Evolutionary conservation across 2,329 filamentous ascomycete species (phyloP), one percentile per base, ranked within the genome.

Genomic region (Fusarium armeniacum): DNA sequence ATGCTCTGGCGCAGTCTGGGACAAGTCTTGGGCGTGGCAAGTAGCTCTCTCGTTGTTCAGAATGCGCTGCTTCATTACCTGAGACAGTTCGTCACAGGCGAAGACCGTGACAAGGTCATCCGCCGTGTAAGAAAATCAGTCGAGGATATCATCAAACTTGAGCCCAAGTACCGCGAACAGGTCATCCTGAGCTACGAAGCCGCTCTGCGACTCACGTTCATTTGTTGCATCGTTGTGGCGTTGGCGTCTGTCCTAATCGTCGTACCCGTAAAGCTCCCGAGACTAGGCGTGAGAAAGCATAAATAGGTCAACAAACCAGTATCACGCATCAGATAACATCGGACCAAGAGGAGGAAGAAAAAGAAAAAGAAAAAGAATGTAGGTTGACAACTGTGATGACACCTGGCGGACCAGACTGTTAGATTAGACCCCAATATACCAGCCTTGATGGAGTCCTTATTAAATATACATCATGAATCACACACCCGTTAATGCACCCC

Each of bases 1-100:
- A 86, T 91, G 20, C 81, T 94, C 20, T 93, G 90, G 88, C 86
- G 92, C 57, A 89, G 87, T 61, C 79, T 94, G 7, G 92, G 92
- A 9, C 86, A 85, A 58, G 91, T 94, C 1, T 84, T 94, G 74
- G 92, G 92, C n/a, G 87, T 94, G 45, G 89, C 91, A 1, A 81
- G 86, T 54, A 91, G 89, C 70, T 92, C 90, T 75, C 84, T 93
- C 60, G 87, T 93, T 10, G 81, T 94, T 65, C 92, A 95, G 80
- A 93, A 93, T 73, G 84, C 87, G 1, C 81, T 95, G 53, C 79
- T 86, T 11, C 79, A 83, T 20, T 90, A 89, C 69, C 83, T 95
- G 7, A 78, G 86, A 6, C 67, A 76, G 13, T 83, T 86, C 35
- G 89, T 94, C 11, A 83, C 82, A 0, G 90, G 88, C 0, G 81